These are phyloP conservation scores for Papiliotrema fonsecae DNA, from an alignment of 1,284 basidiomycete species.

Conservation along the genomic window DNA sequence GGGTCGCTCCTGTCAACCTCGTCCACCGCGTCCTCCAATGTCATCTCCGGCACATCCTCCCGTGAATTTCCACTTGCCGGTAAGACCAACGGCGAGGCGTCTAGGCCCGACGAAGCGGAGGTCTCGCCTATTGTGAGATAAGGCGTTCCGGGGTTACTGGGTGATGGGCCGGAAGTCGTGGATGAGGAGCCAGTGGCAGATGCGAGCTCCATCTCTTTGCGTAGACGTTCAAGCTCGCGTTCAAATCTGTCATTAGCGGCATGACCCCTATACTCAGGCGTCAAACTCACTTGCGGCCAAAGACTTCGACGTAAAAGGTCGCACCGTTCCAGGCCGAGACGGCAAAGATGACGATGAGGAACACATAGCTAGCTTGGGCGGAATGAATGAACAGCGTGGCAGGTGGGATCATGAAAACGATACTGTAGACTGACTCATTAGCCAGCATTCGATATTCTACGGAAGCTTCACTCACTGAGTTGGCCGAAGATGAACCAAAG, in stretches of 20 bases:
- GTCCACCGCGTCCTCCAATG: conserved; percentile 16
- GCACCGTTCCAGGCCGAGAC: conserved; percentile 63
- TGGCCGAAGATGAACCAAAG: conserved; percentile 78
- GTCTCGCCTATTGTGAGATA: conserved; percentile 4
- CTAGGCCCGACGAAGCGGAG: conserved; percentile 13
- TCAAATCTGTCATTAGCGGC: conserved; percentile 62
- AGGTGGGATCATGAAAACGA: conserved; percentile 77
- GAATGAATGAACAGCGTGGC: conserved; percentile 71
- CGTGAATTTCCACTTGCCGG: conserved; percentile 17
- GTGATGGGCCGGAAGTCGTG: conserved; percentile 5
- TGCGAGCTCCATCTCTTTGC: conserved; percentile 62
- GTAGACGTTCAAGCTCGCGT: conserved; percentile 76
- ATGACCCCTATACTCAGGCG: neutral
- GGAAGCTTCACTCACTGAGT: conserved; percentile 56
- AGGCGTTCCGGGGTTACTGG: conserved; percentile 9
- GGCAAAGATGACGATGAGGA: conserved; percentile 70
- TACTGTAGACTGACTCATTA: conserved; percentile 62
- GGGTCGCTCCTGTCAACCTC: too few species aligned
- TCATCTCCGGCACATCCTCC: conserved; percentile 27
- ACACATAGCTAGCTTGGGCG: conserved; percentile 65
- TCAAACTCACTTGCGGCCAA: conserved; percentile 75
- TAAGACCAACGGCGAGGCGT: conserved; percentile 33
- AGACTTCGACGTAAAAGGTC: conserved; percentile 80
- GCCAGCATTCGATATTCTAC: neutral
- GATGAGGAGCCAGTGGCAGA: conserved; percentile 21